A percentile compares a stretch with the other conserved stretches of the same genome.
phyloP scores from a whole-genome alignment of 176 grass and related monocot genomes.

The Triticum timopheevii region DNA sequence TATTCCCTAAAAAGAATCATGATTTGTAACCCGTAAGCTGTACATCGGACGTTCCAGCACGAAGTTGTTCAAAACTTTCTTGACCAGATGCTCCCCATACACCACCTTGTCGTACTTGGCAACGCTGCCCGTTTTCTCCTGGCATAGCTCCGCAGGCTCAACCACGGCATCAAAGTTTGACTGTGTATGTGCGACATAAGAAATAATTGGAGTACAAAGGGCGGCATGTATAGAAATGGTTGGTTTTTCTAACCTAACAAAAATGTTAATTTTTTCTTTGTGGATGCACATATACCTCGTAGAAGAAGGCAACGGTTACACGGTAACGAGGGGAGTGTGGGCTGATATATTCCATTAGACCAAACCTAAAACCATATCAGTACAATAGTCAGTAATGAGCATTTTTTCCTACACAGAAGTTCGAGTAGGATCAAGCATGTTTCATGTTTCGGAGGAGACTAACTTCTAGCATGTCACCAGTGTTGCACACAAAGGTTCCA shows the following conservation, averaged over 20 bases:
- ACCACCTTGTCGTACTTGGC: constrained; percentile 57
- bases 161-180: constrained; percentile 69
- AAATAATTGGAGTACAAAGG: neutral
- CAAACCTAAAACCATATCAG: constrained; percentile 52
- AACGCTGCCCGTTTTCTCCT: constrained; percentile 49
- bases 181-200: constrained; percentile 28
- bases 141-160: constrained; percentile 62
- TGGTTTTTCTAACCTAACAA: neutral
- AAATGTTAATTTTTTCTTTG: neutral
- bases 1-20: too few relatives aligned
- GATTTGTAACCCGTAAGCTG: too few relatives aligned
- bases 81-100: constrained; percentile 80
- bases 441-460: neutral
- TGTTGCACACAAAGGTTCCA: constrained; percentile 90
- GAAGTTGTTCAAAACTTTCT: constrained; percentile 75
- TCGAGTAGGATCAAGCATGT: neutral
- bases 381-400: neutral
- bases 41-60: neutral
- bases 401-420: neutral
- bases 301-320: constrained; percentile 79
- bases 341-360: constrained; percentile 82
- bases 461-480: constrained; percentile 93
- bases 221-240: neutral
- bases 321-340: constrained; percentile 74
- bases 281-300: constrained; percentile 45